phyloP scores from a whole-genome alignment of 345 rosid genomes.

The Sisymbrium altissimum region DNA sequence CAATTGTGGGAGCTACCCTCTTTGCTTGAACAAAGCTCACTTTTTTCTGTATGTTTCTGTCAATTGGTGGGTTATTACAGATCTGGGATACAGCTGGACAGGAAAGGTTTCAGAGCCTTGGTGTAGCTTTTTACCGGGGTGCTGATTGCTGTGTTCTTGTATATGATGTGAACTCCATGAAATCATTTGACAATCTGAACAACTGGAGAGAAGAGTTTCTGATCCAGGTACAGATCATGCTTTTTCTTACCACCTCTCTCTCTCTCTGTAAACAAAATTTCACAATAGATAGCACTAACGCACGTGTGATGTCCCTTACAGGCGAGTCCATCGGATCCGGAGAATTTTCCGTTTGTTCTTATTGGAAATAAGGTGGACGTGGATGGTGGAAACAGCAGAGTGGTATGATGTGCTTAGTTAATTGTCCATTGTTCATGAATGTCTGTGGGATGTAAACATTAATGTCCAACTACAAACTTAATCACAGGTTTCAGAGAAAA shows the following conservation, averaged over 20 bases:
- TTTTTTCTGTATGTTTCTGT: not conserved
- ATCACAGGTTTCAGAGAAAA: slow-evolving; percentile 86
- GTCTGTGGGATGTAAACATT: not conserved
- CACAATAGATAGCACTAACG: not conserved
- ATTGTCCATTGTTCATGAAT: not conserved
- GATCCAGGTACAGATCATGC: slow-evolving; percentile 51
- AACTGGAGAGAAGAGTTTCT: slow-evolving; percentile 87
- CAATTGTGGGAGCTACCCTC: not conserved
- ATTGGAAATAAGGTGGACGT: slow-evolving; percentile 88
- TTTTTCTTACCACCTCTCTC: not conserved
- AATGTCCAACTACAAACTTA: not conserved
- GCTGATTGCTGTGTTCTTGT: slow-evolving; percentile 92
- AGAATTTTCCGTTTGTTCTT: slow-evolving; percentile 92
- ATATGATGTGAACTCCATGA: slow-evolving; percentile 81
- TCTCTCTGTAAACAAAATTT: not conserved
- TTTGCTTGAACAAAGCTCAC: not conserved
- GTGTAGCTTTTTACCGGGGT: slow-evolving; percentile 85
- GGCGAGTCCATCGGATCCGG: slow-evolving; percentile 97
- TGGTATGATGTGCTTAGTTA: slow-evolving; percentile 49
- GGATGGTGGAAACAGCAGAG: slow-evolving; percentile 90
- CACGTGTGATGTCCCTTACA: slow-evolving; percentile 32
- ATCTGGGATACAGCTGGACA: slow-evolving; percentile 98
- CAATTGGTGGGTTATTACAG: slow-evolving; percentile 36
- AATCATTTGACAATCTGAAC: slow-evolving; percentile 75
- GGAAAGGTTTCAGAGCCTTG: slow-evolving; percentile 94